These are phyloP conservation scores for Barbatosphaeria neglecta DNA, from an alignment of 495 filamentous ascomycete species.

Conservation along the genomic window DNA sequence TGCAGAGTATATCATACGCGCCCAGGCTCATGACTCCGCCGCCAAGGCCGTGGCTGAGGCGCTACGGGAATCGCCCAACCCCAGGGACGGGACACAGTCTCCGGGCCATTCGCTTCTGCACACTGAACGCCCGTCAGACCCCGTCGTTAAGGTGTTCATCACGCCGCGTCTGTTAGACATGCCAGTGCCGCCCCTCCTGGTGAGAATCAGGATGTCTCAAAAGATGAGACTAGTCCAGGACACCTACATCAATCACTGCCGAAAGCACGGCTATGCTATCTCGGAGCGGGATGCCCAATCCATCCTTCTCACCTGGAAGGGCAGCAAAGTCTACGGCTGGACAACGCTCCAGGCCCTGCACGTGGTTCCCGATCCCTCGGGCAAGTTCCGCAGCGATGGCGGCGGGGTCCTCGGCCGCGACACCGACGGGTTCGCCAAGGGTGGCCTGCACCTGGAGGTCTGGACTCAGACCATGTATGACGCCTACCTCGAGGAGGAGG, in stretches of 20 bases:
- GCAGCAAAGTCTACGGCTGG: slow-evolving; percentile 57
- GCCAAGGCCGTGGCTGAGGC: slow-evolving; percentile 23
- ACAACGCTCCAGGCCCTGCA: slow-evolving; percentile 61
- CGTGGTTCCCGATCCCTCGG: slow-evolving; percentile 33
- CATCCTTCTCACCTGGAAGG: slow-evolving; percentile 72
- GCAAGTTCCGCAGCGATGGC: slow-evolving; percentile 14
- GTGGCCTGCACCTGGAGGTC: slow-evolving; percentile 55
- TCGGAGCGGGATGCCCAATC: slow-evolving; percentile 9
- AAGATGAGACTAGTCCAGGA: slow-evolving; percentile 7
- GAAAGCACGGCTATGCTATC: neutral
- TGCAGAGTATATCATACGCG: slow-evolving; percentile 8
- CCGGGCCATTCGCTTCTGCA: no score
- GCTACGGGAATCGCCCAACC: neutral
- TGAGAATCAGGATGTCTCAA: slow-evolving; percentile 7
- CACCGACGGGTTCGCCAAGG: slow-evolving; percentile 10
- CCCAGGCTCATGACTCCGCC: slow-evolving; percentile 3
- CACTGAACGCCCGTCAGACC: neutral
- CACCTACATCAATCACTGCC: slow-evolving; percentile 6
- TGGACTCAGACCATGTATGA: slow-evolving; percentile 53
- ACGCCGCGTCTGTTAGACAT: slow-evolving; percentile 6
- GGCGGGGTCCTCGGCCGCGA: slow-evolving; percentile 23
- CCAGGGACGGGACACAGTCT: no score
- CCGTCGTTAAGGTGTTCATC: slow-evolving; percentile 6
- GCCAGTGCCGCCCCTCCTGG: slow-evolving; percentile 1
- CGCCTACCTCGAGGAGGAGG: slow-evolving; percentile 28